Evolutionary conservation across 73 alveolate genomes (phyloP).

Genomic region (Chromera velia): DNA sequence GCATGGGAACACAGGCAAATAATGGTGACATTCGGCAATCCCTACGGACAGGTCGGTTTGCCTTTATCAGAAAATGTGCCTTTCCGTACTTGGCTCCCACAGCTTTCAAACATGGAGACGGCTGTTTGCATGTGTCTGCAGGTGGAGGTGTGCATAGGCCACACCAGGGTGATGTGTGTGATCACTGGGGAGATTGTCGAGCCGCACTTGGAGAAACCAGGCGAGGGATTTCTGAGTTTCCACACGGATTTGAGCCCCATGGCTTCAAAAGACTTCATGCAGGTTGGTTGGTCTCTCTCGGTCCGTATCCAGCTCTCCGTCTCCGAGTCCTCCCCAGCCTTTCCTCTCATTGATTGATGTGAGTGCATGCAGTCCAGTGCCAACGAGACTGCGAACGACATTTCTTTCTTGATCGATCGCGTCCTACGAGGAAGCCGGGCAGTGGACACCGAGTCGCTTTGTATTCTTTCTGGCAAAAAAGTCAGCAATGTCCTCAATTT

Average conservation of each 20-base stretch:
- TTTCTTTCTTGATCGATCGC: slow-evolving; percentile 25
- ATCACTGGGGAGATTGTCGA: background rate
- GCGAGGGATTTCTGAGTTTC: background rate
- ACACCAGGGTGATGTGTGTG: background rate
- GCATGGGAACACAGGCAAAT: no score
- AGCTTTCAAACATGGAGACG: no score
- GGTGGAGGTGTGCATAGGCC: background rate
- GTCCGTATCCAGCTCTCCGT: no score
- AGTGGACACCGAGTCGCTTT: slow-evolving; percentile 26
- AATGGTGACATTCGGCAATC: no score
- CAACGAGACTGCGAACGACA: background rate
- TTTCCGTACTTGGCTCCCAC: no score
- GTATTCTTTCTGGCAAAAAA: slow-evolving; percentile 28
- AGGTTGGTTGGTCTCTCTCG: no score
- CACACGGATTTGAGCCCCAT: slow-evolving; percentile 8
- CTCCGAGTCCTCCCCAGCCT: no score
- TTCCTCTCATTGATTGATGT: slow-evolving; percentile 23
- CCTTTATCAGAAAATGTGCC: no score
- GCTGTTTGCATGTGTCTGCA: background rate
- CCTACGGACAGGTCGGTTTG: no score
- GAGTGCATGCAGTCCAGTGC: slow-evolving; percentile 5
- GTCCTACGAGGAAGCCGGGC: slow-evolving; percentile 35
- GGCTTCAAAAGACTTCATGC: slow-evolving; percentile 26
- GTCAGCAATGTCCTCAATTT: no score
- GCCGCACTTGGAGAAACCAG: background rate